A percentile compares a stretch with the other conserved stretches of the same genome.
Conservation (phyloP, 768 basidiomycete genomes). For the Suillus luteus region DNA sequence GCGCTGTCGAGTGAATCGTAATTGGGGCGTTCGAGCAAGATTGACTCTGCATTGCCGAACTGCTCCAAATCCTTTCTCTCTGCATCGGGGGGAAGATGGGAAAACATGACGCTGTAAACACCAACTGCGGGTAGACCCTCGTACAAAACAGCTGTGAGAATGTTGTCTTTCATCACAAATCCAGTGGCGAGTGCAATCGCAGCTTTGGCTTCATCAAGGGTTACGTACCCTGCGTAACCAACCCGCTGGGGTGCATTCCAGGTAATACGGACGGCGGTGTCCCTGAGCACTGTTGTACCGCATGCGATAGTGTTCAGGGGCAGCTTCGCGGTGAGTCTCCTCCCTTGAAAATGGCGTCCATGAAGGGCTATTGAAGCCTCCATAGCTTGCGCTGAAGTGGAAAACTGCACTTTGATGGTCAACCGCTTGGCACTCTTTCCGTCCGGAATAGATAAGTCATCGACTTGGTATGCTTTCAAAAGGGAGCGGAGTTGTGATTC, state of each 20-base stretch:
- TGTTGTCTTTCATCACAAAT: constrained; percentile 38
- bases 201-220: constrained; percentile 46
- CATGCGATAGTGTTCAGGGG: constrained; percentile 40
- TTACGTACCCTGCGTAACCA: constrained; percentile 66
- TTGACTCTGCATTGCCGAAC: constrained; percentile 49
- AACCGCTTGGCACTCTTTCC: constrained; percentile 25
- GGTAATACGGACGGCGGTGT: constrained; percentile 56
- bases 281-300: constrained; percentile 45
- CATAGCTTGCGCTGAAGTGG: constrained; percentile 49
- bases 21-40: constrained; percentile 54
- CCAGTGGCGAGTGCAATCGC: constrained; percentile 49
- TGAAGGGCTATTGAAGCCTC: constrained; percentile 56
- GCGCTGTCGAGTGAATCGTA: constrained; percentile 39
- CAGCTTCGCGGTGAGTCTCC: constrained; percentile 46
- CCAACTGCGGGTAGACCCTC: constrained; percentile 60
- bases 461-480: constrained; percentile 45
- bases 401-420: constrained; percentile 48
- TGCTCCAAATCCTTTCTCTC: constrained; percentile 43
- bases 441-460: constrained; percentile 37
- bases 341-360: constrained; percentile 41
- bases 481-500: constrained; percentile 38
- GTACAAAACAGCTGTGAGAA: constrained; percentile 52
- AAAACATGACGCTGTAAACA: constrained; percentile 60
- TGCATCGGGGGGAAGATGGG: constrained; percentile 49
- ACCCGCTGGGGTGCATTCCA: constrained; percentile 60